Conservation (phyloP, 139 green algal genomes). For the Pycnococcus provasolii region DNA sequence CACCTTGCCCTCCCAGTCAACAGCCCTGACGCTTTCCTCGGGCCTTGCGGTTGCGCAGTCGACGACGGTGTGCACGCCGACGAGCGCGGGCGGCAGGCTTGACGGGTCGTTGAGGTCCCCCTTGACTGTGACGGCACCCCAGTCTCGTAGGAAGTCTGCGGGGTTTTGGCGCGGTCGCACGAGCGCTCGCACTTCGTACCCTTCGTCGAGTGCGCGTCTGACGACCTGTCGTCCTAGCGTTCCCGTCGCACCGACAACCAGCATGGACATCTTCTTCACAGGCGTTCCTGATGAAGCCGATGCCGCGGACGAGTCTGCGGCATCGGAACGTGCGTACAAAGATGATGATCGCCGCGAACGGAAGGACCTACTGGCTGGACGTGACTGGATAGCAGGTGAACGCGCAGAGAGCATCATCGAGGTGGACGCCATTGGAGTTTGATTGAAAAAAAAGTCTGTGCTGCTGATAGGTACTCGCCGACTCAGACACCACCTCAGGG, state of each 20-base stretch:
- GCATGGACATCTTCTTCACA: slow-evolving; percentile 67
- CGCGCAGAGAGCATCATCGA: too few relatives aligned
- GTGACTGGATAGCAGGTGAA: too few relatives aligned
- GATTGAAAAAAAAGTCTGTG: too few relatives aligned
- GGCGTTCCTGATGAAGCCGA: slow-evolving; percentile 46
- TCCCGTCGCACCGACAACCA: slow-evolving; percentile 91
- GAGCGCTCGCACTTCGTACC: slow-evolving; percentile 94
- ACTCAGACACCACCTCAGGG: too few relatives aligned
- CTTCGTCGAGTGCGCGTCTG: slow-evolving; percentile 84
- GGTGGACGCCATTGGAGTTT: too few relatives aligned
- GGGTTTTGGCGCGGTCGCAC: slow-evolving; percentile 79
- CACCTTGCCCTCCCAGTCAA: slow-evolving; percentile 98
- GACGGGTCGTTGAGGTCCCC: slow-evolving; percentile 83
- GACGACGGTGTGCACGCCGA: slow-evolving; percentile 89
- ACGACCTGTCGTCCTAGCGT: slow-evolving; percentile 94
- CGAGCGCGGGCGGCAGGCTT: slow-evolving; percentile 84
- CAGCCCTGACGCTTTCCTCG: slow-evolving; percentile 72
- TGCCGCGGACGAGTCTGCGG: slow-evolving; percentile 9
- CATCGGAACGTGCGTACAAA: not conserved
- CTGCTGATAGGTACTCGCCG: too few relatives aligned
- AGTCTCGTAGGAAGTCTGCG: slow-evolving; percentile 96
- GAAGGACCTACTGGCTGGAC: too few relatives aligned
- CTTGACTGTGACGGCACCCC: slow-evolving; percentile 87
- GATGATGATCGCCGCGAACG: too few relatives aligned
- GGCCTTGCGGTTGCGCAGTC: slow-evolving; percentile 91